Evolutionary conservation across 176 grass and related monocot genomes (phyloP).

Genomic region (Lolium perenne): DNA sequence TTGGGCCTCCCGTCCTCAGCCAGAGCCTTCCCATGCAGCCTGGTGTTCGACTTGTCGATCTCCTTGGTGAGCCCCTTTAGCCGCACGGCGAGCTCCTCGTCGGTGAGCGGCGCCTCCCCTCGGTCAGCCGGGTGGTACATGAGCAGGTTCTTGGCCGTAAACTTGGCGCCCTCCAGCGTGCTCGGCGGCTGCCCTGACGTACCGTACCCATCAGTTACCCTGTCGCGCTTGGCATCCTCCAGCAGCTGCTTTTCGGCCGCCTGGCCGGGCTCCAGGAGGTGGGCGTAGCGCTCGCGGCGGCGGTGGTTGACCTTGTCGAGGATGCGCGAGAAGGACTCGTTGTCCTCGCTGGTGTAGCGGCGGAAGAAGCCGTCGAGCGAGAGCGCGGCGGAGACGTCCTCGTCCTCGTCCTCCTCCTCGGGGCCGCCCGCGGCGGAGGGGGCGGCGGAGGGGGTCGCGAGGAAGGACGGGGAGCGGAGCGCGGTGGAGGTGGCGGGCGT

Average conservation of each 20-base stretch:
- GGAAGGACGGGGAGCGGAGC: slow-evolving; percentile 67
- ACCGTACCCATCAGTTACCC: slow-evolving; percentile 92
- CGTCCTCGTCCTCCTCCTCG: slow-evolving; percentile 35
- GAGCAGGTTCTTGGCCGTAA: slow-evolving; percentile 86
- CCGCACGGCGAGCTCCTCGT: slow-evolving; percentile 74
- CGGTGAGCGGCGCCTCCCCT: slow-evolving; percentile 69
- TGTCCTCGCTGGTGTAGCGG: slow-evolving; percentile 92
- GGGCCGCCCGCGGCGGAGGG: not conserved
- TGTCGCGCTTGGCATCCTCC: slow-evolving; percentile 70
- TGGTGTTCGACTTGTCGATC: slow-evolving; percentile 73
- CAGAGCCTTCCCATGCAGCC: slow-evolving; percentile 61
- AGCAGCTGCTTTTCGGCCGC: slow-evolving; percentile 8
- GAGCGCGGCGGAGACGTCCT: slow-evolving; percentile 57
- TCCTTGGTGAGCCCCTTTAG: slow-evolving; percentile 83
- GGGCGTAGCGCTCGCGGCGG: slow-evolving; percentile 72
- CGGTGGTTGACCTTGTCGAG: slow-evolving; percentile 88
- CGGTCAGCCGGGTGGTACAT: slow-evolving; percentile 88
- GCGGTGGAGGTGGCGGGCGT: slow-evolving; percentile 63
- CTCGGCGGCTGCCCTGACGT: slow-evolving; percentile 80
- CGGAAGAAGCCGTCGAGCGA: slow-evolving; percentile 79
- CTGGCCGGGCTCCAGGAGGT: slow-evolving; percentile 68
- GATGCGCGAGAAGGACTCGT: slow-evolving; percentile 89
- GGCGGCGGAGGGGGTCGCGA: slow-evolving; percentile 54
- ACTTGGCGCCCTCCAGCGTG: slow-evolving; percentile 72
- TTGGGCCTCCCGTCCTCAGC: slow-evolving; percentile 58